These are phyloP conservation scores for Rhinocladiella similis DNA, from an alignment of 2,329 filamentous ascomycete species.

Conservation along the genomic window DNA sequence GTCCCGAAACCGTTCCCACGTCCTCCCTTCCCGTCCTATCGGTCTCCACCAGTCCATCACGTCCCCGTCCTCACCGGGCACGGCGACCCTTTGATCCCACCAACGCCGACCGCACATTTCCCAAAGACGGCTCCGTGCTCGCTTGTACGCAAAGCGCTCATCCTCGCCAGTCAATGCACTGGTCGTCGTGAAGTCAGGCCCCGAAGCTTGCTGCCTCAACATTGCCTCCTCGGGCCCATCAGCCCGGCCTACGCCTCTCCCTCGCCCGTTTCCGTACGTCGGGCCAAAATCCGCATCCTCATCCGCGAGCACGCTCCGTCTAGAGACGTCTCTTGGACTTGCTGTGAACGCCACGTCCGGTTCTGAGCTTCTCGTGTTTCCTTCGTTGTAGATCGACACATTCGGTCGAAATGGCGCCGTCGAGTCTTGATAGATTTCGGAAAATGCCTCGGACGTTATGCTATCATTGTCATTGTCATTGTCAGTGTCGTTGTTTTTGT, in stretches of 20 bases:
- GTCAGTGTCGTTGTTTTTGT: background rate
- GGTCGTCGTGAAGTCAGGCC: constrained; percentile 66
- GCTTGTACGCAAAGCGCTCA: constrained; percentile 77
- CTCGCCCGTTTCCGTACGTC: constrained; percentile 32
- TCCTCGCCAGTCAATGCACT: constrained; percentile 75
- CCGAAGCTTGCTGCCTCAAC: constrained; percentile 12
- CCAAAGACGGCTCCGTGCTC: constrained; percentile 76
- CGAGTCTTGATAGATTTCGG: constrained; percentile 77
- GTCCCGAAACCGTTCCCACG: constrained; percentile 58
- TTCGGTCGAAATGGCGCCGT: constrained; percentile 78
- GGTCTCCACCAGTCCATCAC: constrained; percentile 67
- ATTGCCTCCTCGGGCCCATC: constrained; percentile 16
- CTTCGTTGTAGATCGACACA: constrained; percentile 61
- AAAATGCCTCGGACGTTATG: constrained; percentile 64
- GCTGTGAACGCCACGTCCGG: constrained; percentile 10
- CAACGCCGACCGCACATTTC: constrained; percentile 74
- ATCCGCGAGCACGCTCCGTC: constrained; percentile 33
- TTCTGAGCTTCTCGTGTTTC: constrained; percentile 28
- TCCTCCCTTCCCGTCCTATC: constrained; percentile 60
- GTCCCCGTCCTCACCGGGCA: constrained; percentile 35
- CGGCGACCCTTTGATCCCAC: constrained; percentile 58
- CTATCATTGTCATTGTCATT: constrained; percentile 37
- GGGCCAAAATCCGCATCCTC: constrained; percentile 36
- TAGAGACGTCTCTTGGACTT: constrained; percentile 21
- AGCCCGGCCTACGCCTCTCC: constrained; percentile 25